Base-by-base conservation (phyloP, 169 alveolate species). In the Eimeria brunetti region DNA sequence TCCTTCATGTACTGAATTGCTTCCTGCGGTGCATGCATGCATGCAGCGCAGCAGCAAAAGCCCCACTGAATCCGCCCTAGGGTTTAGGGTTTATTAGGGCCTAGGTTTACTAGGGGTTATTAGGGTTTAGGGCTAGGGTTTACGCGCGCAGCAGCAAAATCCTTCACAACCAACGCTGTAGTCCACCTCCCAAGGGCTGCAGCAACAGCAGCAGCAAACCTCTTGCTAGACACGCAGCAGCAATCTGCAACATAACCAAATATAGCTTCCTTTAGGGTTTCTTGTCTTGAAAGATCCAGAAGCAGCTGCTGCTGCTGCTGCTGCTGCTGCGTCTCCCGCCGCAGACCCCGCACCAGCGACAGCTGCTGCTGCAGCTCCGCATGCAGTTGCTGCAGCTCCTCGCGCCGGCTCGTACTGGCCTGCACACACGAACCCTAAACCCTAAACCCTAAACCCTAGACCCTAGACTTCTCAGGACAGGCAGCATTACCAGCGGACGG, bases 121-220 rank as follows among this genome's bases (percentile, higher is more conserved):
- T 73, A 73, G 81, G 81, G 81, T 36, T 69, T 33, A 33, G 88
- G 64, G 49, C 36, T 76, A 33, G 78, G 73, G 69, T 81, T 11
- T 69, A 88, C 88, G 73, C 27, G 14, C 0, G 88, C 94, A 75
- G 44, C 41, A 8, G 85, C 49, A 7, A 41, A 44, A n/a, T 49
- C 18, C 33, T 88, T 75, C 27, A 88, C 94, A n/a, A 88, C 18
- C 38, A 88, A 49, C 27, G 83, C 76, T 64, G 7, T 67, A 4
- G 51, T 51, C 85, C 78, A 38, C 2, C 49, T 22, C 24, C 94
- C 94, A 9, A 88, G 4, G 6, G 94, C 94, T 2, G 94, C 94
- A 41, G 94, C 94, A 69, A 30, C 76, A 22, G 88, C 94, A 33
- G 76, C 76, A 27, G 76, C 41, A 44, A 88, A 75, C 18, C 94